Evolutionary conservation across 192 early-diverging fungal genomes (phyloP), one percentile per base, ranked within the genome.

Genomic region (Backusella tarrabulga): DNA sequence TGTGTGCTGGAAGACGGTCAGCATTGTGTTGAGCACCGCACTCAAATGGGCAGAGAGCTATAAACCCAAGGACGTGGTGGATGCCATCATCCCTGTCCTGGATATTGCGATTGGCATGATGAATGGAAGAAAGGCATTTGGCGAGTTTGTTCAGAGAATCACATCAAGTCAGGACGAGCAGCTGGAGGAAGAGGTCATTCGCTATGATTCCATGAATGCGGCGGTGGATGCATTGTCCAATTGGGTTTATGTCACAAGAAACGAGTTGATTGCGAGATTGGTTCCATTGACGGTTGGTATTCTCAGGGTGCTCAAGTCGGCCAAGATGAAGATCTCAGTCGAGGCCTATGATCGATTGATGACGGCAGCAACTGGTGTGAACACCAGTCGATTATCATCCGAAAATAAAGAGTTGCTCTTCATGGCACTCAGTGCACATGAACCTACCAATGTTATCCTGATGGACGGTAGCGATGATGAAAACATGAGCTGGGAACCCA

Each of bases 201-300:
- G 46, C 1, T 77, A 63, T 35, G 76, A 77, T 19, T 3, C 23
- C 15, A 60, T 80, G 14, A 71, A 36, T 44, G 14, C 70, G 17
- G 35, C 60, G 0, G 34, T 76, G 23, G 74, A 83, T 50, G 41
- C 76, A 35, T 34, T 83, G 21, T 83, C 82, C 34, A 38, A 70
- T 2, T 83, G 82, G 82, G 75, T 80, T 29, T 80, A 74, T 35
- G 82, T 80, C 3, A 83, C 75, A 14, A 72, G 79, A 6, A 29
- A 56, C 2, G 67, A 73, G 3, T 44, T 83, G 40, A 42, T 83
- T 17, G 68, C 35, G 6, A 52, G 63, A 15, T 38, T 83, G 7
- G 50, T 83, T 5, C 79, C 78, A 14, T 67, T 83, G 32, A 63
- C 80, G 0, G 40, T 54, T 2, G 68, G 23, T 4, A 70, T 76